A percentile compares a stretch with the other conserved stretches of the same genome.
Evolutionary conservation across 768 basidiomycete genomes (phyloP).

Genomic region (Rhodocollybia butyracea): DNA sequence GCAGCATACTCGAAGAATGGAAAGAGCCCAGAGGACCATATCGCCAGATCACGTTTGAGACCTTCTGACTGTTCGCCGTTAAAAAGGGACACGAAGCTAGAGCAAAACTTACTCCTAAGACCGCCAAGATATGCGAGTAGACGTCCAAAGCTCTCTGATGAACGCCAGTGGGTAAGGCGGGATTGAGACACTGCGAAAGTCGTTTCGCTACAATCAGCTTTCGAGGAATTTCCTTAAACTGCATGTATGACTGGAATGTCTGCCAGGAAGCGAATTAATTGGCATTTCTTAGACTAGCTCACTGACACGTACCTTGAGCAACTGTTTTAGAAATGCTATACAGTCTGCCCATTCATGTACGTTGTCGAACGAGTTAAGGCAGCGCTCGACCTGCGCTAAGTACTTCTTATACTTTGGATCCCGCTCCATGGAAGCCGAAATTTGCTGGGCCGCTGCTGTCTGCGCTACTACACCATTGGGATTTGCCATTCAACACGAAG

Average conservation of each 20-base stretch:
- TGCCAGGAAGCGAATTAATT: slow-evolving; percentile 27
- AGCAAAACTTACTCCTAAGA: slow-evolving; percentile 83
- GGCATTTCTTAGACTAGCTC: neutral
- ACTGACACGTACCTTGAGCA: slow-evolving; percentile 69
- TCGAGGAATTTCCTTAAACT: slow-evolving; percentile 94
- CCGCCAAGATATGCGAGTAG: slow-evolving; percentile 84
- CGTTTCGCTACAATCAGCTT: slow-evolving; percentile 95
- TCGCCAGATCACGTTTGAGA: slow-evolving; percentile 75
- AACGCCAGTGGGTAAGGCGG: slow-evolving; percentile 94
- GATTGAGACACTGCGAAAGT: slow-evolving; percentile 93
- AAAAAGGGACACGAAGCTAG: neutral
- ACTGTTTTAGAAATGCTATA: slow-evolving; percentile 92
- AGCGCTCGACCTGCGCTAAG: slow-evolving; percentile 87
- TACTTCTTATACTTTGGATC: slow-evolving; percentile 97
- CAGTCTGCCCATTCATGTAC: slow-evolving; percentile 99
- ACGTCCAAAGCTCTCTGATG: slow-evolving; percentile 97
- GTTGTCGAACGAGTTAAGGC: slow-evolving; percentile 88
- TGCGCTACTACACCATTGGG: neutral
- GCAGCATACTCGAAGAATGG: slow-evolving; percentile 99
- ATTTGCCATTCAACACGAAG: slow-evolving; percentile 9
- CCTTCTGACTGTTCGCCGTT: slow-evolving; percentile 68
- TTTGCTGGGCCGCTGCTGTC: slow-evolving; percentile 47
- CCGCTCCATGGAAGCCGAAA: slow-evolving; percentile 60
- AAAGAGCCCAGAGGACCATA: slow-evolving; percentile 96
- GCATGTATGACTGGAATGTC: slow-evolving; percentile 91